A percentile compares a stretch with the other conserved stretches of the same genome.
Evolutionary conservation across 768 basidiomycete species (phyloP).

Genomic region (Fistulinella prunicolor): DNA sequence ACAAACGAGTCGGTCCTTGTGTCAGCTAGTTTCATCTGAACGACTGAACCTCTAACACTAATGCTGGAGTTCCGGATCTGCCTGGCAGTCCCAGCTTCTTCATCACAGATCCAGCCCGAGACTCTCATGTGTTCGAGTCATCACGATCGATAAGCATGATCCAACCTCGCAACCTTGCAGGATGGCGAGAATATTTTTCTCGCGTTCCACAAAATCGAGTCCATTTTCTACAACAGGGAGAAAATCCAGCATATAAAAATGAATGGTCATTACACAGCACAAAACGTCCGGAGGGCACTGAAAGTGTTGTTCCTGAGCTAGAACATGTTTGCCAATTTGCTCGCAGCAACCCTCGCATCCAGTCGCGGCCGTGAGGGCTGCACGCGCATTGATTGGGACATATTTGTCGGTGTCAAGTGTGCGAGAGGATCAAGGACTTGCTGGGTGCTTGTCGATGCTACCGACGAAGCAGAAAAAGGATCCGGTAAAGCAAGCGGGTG

Average conservation of each 20-base stretch:
- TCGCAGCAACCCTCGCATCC: constrained; percentile 83
- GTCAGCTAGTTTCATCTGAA: no score
- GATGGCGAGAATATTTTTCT: background rate
- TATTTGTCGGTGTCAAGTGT: constrained; percentile 53
- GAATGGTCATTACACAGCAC: constrained; percentile 5
- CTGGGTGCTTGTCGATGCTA: constrained; percentile 16
- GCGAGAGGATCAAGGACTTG: constrained; percentile 60
- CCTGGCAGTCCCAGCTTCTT: no score
- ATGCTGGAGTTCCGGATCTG: no score
- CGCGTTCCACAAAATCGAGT: background rate
- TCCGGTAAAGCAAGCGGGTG: constrained; percentile 19
- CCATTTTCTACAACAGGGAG: constrained; percentile 6
- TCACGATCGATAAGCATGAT: no score
- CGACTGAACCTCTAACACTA: no score
- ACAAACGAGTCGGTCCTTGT: no score
- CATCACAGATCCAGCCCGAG: no score
- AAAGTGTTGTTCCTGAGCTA: constrained; percentile 29
- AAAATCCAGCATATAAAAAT: constrained; percentile 22
- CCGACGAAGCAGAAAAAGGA: constrained; percentile 12
- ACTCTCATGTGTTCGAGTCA: no score
- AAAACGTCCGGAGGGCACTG: no score
- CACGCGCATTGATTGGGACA: constrained; percentile 73
- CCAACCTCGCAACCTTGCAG: no score
- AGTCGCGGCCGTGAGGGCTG: constrained; percentile 69
- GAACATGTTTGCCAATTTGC: constrained; percentile 89